Evolutionary conservation across 805 yeast species (phyloP).

Genomic region (Metschnikowia gelsemii): DNA sequence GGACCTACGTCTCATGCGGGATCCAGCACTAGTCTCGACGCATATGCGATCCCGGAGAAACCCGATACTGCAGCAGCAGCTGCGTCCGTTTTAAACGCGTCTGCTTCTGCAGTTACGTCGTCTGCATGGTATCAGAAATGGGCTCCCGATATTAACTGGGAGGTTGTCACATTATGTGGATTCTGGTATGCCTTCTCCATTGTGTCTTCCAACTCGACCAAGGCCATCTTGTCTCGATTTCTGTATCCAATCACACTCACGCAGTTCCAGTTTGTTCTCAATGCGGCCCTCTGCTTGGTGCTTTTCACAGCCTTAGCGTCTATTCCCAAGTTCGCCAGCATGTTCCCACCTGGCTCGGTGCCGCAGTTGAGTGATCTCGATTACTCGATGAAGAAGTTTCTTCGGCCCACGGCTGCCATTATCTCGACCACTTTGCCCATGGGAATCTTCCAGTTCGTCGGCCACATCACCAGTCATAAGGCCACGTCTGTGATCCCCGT

Average conservation of each 20-base stretch:
- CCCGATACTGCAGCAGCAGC: neutral
- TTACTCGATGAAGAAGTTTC: slow-evolving; percentile 38
- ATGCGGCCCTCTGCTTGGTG: slow-evolving; percentile 56
- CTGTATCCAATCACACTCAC: slow-evolving; percentile 86
- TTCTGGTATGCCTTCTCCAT: slow-evolving; percentile 83
- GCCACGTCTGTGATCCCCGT: slow-evolving; percentile 93
- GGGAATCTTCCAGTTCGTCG: slow-evolving; percentile 91
- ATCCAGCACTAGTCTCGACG: slow-evolving; percentile 16
- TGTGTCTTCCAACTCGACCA: slow-evolving; percentile 77
- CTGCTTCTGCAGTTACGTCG: neutral
- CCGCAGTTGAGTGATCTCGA: slow-evolving; percentile 22
- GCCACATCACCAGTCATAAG: slow-evolving; percentile 87
- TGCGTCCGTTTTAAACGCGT: slow-evolving; percentile 1
- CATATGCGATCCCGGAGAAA: slow-evolving; percentile 9
- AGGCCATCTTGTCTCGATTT: slow-evolving; percentile 66
- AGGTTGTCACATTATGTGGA: slow-evolving; percentile 49
- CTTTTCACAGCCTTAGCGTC: slow-evolving; percentile 39
- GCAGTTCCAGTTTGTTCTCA: slow-evolving; percentile 79
- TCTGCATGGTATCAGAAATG: slow-evolving; percentile 9
- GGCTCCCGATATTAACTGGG: slow-evolving; percentile 16
- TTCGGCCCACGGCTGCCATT: slow-evolving; percentile 54
- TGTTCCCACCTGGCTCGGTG: slow-evolving; percentile 20
- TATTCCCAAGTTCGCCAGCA: slow-evolving; percentile 23
- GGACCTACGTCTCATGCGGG: slow-evolving; percentile 15
- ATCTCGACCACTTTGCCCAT: slow-evolving; percentile 78